These are phyloP conservation scores for Sambucus nigra DNA, from an alignment of 129 eudicot genomes.

Conservation along the genomic window DNA sequence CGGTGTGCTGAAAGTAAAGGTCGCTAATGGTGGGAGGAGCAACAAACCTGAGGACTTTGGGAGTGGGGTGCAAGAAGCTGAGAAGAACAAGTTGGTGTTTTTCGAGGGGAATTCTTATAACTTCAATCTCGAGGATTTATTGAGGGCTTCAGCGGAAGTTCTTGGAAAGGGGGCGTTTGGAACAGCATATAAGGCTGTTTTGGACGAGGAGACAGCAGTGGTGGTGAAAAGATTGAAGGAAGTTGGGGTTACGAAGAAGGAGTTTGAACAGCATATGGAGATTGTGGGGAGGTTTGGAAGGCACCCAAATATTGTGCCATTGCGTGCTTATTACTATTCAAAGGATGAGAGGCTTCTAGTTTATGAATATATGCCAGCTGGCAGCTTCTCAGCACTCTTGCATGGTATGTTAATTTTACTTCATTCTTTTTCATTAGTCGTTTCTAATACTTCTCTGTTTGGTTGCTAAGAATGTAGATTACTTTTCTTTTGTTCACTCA, in stretches of 20 bases:
- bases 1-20: slow-evolving; percentile 43
- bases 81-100: slow-evolving; percentile 73
- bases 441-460: not conserved
- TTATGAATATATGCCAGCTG: slow-evolving; percentile 57
- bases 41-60: slow-evolving; percentile 74
- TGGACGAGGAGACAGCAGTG: slow-evolving; percentile 76
- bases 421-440: too few species aligned
- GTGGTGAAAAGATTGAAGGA: slow-evolving; percentile 84
- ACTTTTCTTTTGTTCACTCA: too few species aligned
- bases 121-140: slow-evolving; percentile 86
- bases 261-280: slow-evolving; percentile 88
- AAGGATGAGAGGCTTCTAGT: slow-evolving; percentile 98
- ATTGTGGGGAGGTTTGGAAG: slow-evolving; percentile 40
- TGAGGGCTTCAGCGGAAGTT: slow-evolving; percentile 96
- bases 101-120: slow-evolving; percentile 60
- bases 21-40: slow-evolving; percentile 31
- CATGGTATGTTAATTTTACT: slow-evolving; percentile 47
- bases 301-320: slow-evolving; percentile 59
- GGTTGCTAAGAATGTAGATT: too few species aligned
- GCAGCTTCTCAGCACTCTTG: slow-evolving; percentile 68
- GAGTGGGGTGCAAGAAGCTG: slow-evolving; percentile 80
- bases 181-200: slow-evolving; percentile 68
- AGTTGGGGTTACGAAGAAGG: slow-evolving; percentile 59
- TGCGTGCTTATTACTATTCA: slow-evolving; percentile 76
- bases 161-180: slow-evolving; percentile 93